A percentile compares a stretch with the other conserved stretches of the same genome.
These are phyloP conservation scores for Leersia perrieri DNA, from an alignment of 176 grass and related monocot species.

Conservation along the genomic window DNA sequence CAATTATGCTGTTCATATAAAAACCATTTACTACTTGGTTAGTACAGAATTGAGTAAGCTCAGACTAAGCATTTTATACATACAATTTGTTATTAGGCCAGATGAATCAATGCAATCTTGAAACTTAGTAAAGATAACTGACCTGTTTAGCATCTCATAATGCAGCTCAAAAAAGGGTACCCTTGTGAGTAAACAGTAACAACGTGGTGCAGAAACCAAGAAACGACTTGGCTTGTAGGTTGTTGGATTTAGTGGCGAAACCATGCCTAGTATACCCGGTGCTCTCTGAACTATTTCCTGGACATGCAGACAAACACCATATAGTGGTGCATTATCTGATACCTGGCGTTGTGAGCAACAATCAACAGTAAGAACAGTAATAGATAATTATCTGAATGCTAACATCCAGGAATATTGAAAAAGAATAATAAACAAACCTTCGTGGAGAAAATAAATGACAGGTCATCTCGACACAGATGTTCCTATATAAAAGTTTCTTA, in stretches of 20 bases:
- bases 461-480: conserved; percentile 83
- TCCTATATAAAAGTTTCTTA: conserved; percentile 60
- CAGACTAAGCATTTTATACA: neutral
- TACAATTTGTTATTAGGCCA: neutral
- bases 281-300: conserved; percentile 98
- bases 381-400: conserved; percentile 18
- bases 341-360: conserved; percentile 53
- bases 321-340: conserved; percentile 87
- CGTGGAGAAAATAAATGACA: conserved; percentile 83
- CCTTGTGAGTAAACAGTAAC: conserved; percentile 96
- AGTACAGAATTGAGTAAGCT: neutral
- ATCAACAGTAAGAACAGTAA: conserved; percentile 23
- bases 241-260: conserved; percentile 61
- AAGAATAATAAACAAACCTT: conserved; percentile 62
- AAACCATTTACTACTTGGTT: conserved; percentile 19
- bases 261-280: conserved; percentile 81
- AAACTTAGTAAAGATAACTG: conserved; percentile 15
- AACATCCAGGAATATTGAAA: conserved; percentile 25
- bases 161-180: conserved; percentile 97
- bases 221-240: conserved; percentile 80
- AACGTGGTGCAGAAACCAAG: conserved; percentile 93
- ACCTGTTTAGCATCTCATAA: conserved; percentile 99
- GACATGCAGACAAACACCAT: conserved; percentile 94
- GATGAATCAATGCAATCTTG: conserved; percentile 15
- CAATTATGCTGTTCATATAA: conserved; percentile 79